Percentiles rank a stretch among this genome's conserved stretches.
Conservation (phyloP, 202 grass and related monocot species). For the Elaeis oleifera region DNA sequence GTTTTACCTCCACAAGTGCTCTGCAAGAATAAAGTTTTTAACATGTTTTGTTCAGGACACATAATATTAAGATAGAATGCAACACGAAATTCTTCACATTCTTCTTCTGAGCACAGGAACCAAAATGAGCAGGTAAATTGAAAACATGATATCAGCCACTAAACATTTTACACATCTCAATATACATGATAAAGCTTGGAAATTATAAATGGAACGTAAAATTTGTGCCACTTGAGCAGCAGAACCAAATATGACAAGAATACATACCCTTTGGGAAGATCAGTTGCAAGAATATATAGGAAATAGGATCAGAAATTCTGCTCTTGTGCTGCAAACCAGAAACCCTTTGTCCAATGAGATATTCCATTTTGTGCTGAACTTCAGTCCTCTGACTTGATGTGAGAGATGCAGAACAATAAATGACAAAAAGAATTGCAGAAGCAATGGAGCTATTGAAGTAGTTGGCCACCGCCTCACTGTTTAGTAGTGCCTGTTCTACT, state of each 20-base stretch:
- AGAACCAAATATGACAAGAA: background rate
- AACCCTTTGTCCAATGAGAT: slow-evolving; percentile 17
- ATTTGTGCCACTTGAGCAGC: background rate
- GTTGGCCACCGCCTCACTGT: slow-evolving; percentile 70
- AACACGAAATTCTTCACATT: no score
- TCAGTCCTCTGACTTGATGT: slow-evolving; percentile 40
- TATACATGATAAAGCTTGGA: no score
- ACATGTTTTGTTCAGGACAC: no score
- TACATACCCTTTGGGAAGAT: slow-evolving; percentile 90
- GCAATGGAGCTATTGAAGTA: slow-evolving; percentile 67
- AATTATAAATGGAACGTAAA: no score
- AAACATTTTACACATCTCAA: no score
- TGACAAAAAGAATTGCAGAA: slow-evolving; percentile 59
- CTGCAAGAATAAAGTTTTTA: slow-evolving; percentile 27
- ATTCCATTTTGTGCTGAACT: slow-evolving; percentile 46
- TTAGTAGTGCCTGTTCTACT: slow-evolving; percentile 63
- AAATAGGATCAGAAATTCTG: slow-evolving; percentile 39
- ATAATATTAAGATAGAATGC: no score
- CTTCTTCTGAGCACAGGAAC: no score
- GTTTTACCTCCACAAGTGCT: slow-evolving; percentile 75
- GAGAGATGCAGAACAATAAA: slow-evolving; percentile 70
- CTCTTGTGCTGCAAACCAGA: slow-evolving; percentile 27
- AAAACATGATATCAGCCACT: no score
- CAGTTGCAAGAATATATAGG: slow-evolving; percentile 71
- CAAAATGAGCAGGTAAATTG: no score